Base-by-base conservation (phyloP, 148 eudicot genomes). In the Cornus controversa region DNA sequence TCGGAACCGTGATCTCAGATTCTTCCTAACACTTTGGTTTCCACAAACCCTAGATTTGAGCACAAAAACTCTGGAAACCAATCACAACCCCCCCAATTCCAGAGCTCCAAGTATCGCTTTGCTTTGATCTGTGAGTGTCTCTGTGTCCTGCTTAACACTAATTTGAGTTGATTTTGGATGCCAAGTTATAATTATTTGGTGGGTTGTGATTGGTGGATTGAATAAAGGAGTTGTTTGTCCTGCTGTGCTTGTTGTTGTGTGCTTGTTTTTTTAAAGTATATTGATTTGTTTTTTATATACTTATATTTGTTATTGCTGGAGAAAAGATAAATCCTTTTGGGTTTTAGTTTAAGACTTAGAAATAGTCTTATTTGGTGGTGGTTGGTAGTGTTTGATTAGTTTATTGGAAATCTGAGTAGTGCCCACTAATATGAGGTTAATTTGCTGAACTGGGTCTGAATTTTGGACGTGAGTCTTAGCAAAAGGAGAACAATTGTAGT, bases 51-150 rank as follows among this genome's bases (percentile, higher is more conserved):
- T 66, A 66, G 67, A 65, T 65, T 65, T 65, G 11, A 15, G 15
- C 67, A 9, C 31, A 22, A 66, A 75, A 66, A 15, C 71, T 60
- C 63, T 26, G 28, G 37, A 75, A 40, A 26, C 36, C 50, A 45
- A 45, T 45, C 13, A 5, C 50, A 11, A 45, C 10, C 40, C 11
- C 15, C 31, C 24, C 24, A 34, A 65, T 47, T 76, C 68, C 45
- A 27, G 67, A 77, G 54, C 54, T 31, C 18, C 23, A 10, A n/a
- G 8, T 58, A 58, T 5, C 73, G 24, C 16, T 47, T 53, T 15
- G 37, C 60, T 50, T 62, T 37, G 68, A 77, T 70, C 74, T 42
- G 57, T 24, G 74, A 57, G 67, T 70, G 80, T 13, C n/a, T 37
- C 36, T 36, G 57, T 50, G 22, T 69, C 60, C 6, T 40, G 8